A percentile compares a stretch with the other conserved stretches of the same genome.
phyloP scores from a whole-genome alignment of 169 alveolate genomes.

The Amoebophrya sp. region DNA sequence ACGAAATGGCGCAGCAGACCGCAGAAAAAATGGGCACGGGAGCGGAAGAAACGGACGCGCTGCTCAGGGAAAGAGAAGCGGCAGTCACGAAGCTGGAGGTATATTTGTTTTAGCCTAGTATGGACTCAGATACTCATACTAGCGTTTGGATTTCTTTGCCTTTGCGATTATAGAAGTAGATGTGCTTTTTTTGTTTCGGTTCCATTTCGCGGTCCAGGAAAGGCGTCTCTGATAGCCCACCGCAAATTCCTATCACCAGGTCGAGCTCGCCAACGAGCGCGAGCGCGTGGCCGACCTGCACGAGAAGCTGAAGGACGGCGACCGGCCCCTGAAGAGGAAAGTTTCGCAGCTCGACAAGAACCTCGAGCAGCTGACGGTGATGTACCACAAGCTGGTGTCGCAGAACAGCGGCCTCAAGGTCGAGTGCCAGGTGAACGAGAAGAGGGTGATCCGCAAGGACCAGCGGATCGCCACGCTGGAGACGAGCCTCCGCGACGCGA shows the following conservation, averaged over 20 bases:
- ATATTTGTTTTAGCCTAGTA: too few relatives aligned
- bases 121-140: too few relatives aligned
- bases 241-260: too few relatives aligned
- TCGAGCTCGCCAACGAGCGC: conserved; percentile 18
- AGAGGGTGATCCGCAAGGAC: conserved; percentile 29
- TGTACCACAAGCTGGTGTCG: conserved; percentile 35
- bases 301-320: background rate
- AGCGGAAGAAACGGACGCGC: background rate
- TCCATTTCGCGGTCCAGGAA: too few relatives aligned
- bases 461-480: conserved; percentile 33
- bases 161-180: too few relatives aligned
- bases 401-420: conserved; percentile 35
- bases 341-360: conserved; percentile 29
- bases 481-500: conserved; percentile 26
- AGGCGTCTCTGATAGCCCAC: too few relatives aligned
- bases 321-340: background rate
- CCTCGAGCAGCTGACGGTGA: conserved; percentile 32
- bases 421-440: conserved; percentile 36
- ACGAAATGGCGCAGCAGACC: background rate
- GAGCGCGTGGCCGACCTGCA: background rate
- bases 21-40: background rate
- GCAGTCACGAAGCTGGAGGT: background rate
- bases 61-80: background rate
- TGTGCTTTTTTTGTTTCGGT: too few relatives aligned
- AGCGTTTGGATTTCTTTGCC: too few relatives aligned